These are phyloP conservation scores for Diaporthe sp. DNA, from an alignment of 2,329 filamentous ascomycete genomes.

Conservation along the genomic window DNA sequence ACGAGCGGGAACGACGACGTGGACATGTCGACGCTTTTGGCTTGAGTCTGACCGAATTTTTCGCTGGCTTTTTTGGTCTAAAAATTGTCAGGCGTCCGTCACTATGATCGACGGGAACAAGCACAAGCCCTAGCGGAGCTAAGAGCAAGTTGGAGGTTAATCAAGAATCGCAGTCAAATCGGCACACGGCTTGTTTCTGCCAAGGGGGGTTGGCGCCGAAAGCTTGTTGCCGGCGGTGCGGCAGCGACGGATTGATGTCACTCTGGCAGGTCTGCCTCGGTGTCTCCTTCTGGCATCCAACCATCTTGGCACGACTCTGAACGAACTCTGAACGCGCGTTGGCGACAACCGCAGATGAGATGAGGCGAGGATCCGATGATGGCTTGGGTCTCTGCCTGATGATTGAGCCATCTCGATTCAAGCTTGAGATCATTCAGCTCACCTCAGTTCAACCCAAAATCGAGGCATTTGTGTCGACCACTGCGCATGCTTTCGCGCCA, in stretches of 20 bases:
- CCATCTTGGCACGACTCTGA: neutral
- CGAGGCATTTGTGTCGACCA: neutral
- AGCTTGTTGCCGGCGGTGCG: slow-evolving; percentile 25
- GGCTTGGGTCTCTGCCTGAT: neutral
- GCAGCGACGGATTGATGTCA: slow-evolving; percentile 25
- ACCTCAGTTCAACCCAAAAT: neutral
- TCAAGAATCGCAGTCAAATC: slow-evolving; percentile 4
- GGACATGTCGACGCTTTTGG: neutral
- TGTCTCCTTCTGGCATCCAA: slow-evolving; percentile 21
- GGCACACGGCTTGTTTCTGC: slow-evolving; percentile 25
- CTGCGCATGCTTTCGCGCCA: neutral
- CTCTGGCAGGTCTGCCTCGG: slow-evolving; percentile 2
- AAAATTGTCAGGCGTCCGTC: neutral
- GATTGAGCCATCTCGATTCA: slow-evolving; percentile 1
- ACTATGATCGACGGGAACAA: neutral
- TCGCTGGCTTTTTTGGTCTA: neutral
- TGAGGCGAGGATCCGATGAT: neutral
- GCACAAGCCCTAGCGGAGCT: neutral
- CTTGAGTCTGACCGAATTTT: neutral
- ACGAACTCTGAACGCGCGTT: neutral
- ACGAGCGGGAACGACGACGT: neutral
- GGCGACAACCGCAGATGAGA: neutral
- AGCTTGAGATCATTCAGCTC: neutral
- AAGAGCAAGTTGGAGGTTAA: slow-evolving; percentile 3
- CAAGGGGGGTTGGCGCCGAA: slow-evolving; percentile 17